Evolutionary conservation across 2,329 filamentous ascomycete genomes (phyloP).

Genomic region (Microcyclosporella mali): DNA sequence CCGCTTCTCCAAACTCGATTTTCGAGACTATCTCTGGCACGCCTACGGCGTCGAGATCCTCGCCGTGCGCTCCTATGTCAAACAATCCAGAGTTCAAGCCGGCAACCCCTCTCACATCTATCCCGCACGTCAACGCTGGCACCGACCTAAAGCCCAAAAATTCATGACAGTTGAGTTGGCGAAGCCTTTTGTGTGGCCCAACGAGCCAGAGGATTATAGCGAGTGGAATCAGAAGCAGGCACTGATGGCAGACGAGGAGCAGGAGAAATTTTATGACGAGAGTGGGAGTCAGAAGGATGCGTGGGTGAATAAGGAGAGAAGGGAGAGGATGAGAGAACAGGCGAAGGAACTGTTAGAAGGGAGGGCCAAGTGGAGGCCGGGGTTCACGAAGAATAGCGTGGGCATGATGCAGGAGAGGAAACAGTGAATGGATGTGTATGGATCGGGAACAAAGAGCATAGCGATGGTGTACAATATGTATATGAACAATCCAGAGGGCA

Average conservation of each 20-base stretch:
- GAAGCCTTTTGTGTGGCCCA: constrained; percentile 83
- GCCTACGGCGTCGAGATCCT: constrained; percentile 70
- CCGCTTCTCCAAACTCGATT: constrained; percentile 89
- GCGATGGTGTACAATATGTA: too few relatives aligned
- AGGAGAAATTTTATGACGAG: constrained; percentile 35
- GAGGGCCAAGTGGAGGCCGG: constrained; percentile 52
- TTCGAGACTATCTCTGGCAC: constrained; percentile 90
- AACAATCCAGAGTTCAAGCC: constrained; percentile 59
- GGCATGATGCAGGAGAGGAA: neutral
- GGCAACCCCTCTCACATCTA: constrained; percentile 30
- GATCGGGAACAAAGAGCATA: too few relatives aligned
- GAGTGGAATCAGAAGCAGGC: constrained; percentile 34
- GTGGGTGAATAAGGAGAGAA: constrained; percentile 36
- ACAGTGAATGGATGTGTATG: neutral
- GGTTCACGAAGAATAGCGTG: too few relatives aligned
- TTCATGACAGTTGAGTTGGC: constrained; percentile 91
- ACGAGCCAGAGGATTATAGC: constrained; percentile 55
- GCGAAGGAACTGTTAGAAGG: constrained; percentile 58
- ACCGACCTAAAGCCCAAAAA: constrained; percentile 69
- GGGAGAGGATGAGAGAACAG: constrained; percentile 50
- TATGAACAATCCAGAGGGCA: too few relatives aligned
- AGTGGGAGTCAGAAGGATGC: constrained; percentile 30
- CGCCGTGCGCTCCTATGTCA: constrained; percentile 72
- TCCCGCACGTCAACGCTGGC: constrained; percentile 46
- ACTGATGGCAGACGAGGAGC: constrained; percentile 29